phyloP scores from a whole-genome alignment of 768 basidiomycete species.

The Phanerochaete carnosa region DNA sequence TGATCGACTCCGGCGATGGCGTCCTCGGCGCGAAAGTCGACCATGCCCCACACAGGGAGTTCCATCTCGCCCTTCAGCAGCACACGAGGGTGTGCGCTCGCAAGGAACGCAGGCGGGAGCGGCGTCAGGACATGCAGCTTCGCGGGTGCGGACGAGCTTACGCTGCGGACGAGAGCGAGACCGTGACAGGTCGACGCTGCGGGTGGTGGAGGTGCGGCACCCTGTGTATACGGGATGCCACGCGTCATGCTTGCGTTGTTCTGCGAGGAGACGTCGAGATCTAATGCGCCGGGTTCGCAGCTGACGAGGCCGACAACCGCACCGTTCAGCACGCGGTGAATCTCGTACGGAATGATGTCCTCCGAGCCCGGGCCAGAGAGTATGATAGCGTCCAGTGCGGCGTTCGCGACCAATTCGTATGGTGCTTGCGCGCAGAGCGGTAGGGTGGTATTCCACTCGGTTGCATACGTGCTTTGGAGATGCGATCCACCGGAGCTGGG shows the following conservation, averaged over 20 bases:
- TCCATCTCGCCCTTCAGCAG: conserved; percentile 88
- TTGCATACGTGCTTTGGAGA: conserved; percentile 30
- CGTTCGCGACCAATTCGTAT: conserved; percentile 60
- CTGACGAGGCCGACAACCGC: conserved; percentile 74
- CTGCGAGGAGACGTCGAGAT: conserved; percentile 16
- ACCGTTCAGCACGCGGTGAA: conserved; percentile 72
- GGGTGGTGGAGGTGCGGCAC: conserved; percentile 51
- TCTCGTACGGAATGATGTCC: conserved; percentile 70
- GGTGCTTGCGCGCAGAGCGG: conserved; percentile 72
- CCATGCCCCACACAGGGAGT: conserved; percentile 82
- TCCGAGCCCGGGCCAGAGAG: conserved; percentile 74
- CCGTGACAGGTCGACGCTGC: conserved; percentile 64
- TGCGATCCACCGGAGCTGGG: conserved; percentile 18
- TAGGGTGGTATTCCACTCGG: conserved; percentile 60
- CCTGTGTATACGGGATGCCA: conserved; percentile 57
- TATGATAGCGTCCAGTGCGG: conserved; percentile 60
- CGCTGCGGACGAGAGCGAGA: conserved; percentile 69
- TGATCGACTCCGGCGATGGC: conserved; percentile 51
- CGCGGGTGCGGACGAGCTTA: conserved; percentile 48
- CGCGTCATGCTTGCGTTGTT: not conserved
- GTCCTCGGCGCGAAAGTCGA: conserved; percentile 58
- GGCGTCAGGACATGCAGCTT: conserved; percentile 82
- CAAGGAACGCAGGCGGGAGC: conserved; percentile 47
- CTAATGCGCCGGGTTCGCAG: conserved; percentile 41
- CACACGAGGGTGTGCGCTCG: conserved; percentile 31